Evolutionary conservation across 2,329 filamentous ascomycete species (phyloP).

Genomic region (Fusarium devonianum): DNA sequence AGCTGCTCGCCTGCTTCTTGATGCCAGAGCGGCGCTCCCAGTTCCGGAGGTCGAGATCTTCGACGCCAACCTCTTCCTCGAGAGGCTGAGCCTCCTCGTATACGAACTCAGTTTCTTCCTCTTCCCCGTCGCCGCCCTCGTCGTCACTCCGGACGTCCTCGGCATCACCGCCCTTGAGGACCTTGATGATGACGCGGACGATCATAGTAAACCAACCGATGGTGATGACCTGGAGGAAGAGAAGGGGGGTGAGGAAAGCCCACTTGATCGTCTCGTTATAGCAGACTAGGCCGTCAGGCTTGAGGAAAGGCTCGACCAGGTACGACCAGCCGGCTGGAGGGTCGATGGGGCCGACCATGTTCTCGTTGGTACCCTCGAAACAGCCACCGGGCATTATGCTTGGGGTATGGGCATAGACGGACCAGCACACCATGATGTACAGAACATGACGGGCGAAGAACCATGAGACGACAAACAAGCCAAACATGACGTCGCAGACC

Average conservation of each 20-base stretch:
- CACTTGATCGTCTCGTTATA: slow-evolving; percentile 78
- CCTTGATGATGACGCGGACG: slow-evolving; percentile 78
- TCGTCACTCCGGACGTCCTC: slow-evolving; percentile 89
- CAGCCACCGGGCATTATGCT: slow-evolving; percentile 64
- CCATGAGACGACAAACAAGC: slow-evolving; percentile 86
- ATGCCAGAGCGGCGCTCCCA: slow-evolving; percentile 66
- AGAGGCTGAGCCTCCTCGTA: slow-evolving; percentile 64
- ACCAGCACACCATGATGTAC: slow-evolving; percentile 83
- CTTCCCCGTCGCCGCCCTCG: slow-evolving; percentile 69
- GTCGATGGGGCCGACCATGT: slow-evolving; percentile 61
- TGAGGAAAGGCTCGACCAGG: slow-evolving; percentile 75
- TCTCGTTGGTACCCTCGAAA: slow-evolving; percentile 66
- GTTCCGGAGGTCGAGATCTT: slow-evolving; percentile 71
- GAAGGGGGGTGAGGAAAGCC: slow-evolving; percentile 77
- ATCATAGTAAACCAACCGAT: slow-evolving; percentile 93
- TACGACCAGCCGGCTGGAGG: slow-evolving; percentile 64
- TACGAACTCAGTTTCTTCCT: slow-evolving; percentile 61
- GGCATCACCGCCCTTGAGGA: slow-evolving; percentile 77
- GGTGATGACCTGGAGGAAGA: slow-evolving; percentile 80
- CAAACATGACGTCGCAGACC: slow-evolving; percentile 84
- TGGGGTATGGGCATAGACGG: slow-evolving; percentile 46
- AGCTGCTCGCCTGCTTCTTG: slow-evolving; percentile 61
- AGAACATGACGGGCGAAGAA: slow-evolving; percentile 81
- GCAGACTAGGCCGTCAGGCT: slow-evolving; percentile 78
- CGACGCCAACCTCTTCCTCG: slow-evolving; percentile 79